phyloP scores from a whole-genome alignment of 768 basidiomycete species.

The Pleurotus platypus region DNA sequence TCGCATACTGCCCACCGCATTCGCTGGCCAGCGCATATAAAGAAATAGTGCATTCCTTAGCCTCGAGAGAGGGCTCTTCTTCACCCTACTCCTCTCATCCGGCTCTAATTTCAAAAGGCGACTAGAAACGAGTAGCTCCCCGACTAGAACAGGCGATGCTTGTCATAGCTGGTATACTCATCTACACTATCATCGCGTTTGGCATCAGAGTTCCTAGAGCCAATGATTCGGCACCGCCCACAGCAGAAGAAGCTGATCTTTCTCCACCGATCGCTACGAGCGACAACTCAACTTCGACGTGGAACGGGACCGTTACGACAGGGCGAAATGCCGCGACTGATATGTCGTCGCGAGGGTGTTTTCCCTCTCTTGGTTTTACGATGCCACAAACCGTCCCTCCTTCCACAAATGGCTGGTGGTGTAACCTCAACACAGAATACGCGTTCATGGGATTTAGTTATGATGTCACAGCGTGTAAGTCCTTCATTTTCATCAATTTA shows the following conservation, averaged over 20 bases:
- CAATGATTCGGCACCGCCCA: not conserved
- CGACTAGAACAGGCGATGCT: not conserved
- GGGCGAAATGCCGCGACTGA: not conserved
- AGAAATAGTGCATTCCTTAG: no score
- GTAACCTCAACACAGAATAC: constrained; percentile 58
- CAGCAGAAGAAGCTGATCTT: not conserved
- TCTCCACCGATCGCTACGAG: not conserved
- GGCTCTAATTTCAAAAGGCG: no score
- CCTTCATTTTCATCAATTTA: not conserved
- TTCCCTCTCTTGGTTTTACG: constrained; percentile 41
- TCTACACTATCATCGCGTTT: constrained; percentile 3
- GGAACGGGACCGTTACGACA: not conserved
- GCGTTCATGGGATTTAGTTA: constrained; percentile 79
- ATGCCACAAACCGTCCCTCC: constrained; percentile 51
- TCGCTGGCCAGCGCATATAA: no score
- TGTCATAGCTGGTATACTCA: constrained; percentile 4
- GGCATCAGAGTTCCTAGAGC: not conserved
- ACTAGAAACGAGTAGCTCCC: no score
- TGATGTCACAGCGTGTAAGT: constrained; percentile 61
- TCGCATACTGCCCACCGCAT: no score
- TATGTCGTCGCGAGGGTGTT: constrained; percentile 26
- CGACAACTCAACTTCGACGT: not conserved
- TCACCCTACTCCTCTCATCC: no score
- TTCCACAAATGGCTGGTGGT: constrained; percentile 59
- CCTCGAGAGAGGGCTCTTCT: no score